A percentile compares a stretch with the other conserved stretches of the same genome.
These are phyloP conservation scores for Gossypium davidsonii DNA, from an alignment of 441 rosid species.

Conservation along the genomic window DNA sequence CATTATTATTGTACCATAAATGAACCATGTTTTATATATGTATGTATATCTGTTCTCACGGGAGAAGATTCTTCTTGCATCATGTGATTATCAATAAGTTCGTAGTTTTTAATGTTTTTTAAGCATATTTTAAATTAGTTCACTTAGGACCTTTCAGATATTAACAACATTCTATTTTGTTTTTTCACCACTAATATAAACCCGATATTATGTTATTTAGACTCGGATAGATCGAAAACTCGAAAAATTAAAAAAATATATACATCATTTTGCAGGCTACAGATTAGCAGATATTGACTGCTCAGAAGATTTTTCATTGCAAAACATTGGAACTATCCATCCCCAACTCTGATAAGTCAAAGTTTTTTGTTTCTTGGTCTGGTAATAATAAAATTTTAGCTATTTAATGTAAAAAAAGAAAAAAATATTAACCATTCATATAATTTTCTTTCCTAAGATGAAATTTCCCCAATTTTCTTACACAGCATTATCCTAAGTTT, in stretches of 20 bases:
- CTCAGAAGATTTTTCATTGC: conserved; percentile 1
- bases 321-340: background rate
- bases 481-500: background rate
- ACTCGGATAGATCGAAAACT: too few relatives aligned
- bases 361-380: background rate
- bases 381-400: background rate
- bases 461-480: background rate
- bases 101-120: too few relatives aligned
- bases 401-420: too few relatives aligned
- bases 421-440: too few relatives aligned
- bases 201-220: background rate
- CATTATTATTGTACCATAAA: background rate
- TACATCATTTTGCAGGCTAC: background rate
- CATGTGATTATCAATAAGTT: background rate
- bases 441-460: background rate
- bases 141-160: background rate
- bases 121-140: background rate
- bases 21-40: background rate
- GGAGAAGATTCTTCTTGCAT: conserved; percentile 5
- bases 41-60: background rate
- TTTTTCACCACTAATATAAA: background rate
- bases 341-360: background rate
- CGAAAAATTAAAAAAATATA: too few relatives aligned
- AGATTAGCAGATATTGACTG: background rate
- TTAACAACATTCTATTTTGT: background rate